Evolutionary conservation across 2,329 filamentous ascomycete genomes (phyloP), one percentile per base, ranked within the genome.

Genomic region (Penicillium sp.): DNA sequence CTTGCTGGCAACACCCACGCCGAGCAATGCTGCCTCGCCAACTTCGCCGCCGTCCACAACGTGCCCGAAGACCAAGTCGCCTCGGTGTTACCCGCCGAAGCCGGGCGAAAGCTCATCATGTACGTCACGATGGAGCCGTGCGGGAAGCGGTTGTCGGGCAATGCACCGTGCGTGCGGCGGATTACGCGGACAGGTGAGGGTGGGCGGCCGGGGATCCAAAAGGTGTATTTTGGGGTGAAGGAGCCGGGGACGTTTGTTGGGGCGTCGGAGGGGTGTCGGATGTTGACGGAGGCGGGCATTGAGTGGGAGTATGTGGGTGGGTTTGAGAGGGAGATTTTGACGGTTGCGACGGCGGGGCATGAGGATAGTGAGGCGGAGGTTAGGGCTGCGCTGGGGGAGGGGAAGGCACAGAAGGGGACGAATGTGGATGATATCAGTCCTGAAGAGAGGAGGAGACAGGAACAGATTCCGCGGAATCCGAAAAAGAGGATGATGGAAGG

Each of bases 1-100:
- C 86, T 93, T 4, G 83, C 87, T 0, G 95, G 94, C 43, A 99
- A 99, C 78, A 98, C 95, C 0, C 95, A 99, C 72, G 95, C 95
- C 3, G 95, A 99, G 74, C 92, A 99, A 78, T 94, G 90, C 75
- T 96, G 92, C 71, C 84, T 99, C 58, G 77, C 88, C 51, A 98
- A 99, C 65, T 78, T 76, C 50, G 77, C 76, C 2, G 68, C 72
- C 8, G 67, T 67, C 0, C 72, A 79, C 52, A 63, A 62, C 5
- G 67, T 76, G 11, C 49, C 70, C 5, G 75, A 78, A 4, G 77
- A 78, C 4, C 57, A 67, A 12, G 67, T 78, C 4, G 64, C 64
- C 1, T 63, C 68, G 11, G 75, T 83, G 88, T 63, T 76, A 5
- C 75, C 74, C 17, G 59, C 63, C 1, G 71, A 75, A 28, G 60